Evolutionary conservation across 345 rosid species (phyloP).

Genomic region (Pelargonium nanum): DNA sequence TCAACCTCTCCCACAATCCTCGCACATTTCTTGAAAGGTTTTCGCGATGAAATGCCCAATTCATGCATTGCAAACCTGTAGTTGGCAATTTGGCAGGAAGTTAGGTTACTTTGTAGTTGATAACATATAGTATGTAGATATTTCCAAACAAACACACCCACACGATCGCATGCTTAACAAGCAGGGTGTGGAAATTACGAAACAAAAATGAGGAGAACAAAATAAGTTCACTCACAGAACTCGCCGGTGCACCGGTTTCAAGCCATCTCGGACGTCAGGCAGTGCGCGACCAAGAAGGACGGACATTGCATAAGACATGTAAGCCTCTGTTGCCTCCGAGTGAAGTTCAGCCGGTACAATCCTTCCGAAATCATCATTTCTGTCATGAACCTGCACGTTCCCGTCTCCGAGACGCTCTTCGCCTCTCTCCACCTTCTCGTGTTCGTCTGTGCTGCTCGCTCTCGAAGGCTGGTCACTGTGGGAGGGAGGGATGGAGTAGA

Average conservation of each 20-base stretch:
- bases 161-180: background rate
- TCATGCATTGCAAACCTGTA: conserved; percentile 93
- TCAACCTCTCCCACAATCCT: conserved; percentile 97
- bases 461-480: conserved; percentile 7
- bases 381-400: conserved; percentile 29
- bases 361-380: conserved; percentile 20
- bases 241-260: conserved; percentile 93
- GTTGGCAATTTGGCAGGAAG: background rate
- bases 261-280: conserved; percentile 89
- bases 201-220: background rate
- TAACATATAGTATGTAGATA: background rate
- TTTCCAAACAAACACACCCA: background rate
- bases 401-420: conserved; percentile 28
- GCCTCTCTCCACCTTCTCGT: conserved; percentile 11
- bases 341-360: conserved; percentile 65
- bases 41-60: conserved; percentile 76
- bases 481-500: conserved; percentile 25
- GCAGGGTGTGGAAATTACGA: background rate
- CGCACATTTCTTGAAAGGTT: conserved; percentile 94
- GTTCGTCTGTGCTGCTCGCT: conserved; percentile 21
- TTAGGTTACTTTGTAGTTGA: background rate
- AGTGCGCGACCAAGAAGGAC: conserved; percentile 90
- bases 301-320: conserved; percentile 85
- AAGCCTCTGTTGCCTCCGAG: conserved; percentile 82
- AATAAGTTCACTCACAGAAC: conserved; percentile 43